Evolutionary conservation across 192 early-diverging fungal species (phyloP).

Genomic region (Mortierella antarctica): DNA sequence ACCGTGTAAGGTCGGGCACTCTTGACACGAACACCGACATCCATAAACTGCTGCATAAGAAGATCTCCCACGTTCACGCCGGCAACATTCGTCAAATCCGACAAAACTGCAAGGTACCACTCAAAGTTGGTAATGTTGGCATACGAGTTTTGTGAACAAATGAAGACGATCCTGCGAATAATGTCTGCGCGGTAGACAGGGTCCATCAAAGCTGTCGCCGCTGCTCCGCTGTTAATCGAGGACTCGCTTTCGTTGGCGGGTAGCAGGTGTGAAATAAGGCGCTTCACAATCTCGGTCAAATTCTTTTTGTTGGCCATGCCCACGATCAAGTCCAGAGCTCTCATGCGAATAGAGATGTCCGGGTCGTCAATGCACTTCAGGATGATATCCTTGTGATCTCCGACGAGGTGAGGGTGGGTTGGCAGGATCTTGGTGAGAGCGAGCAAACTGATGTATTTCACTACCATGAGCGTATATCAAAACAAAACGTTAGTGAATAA

Average conservation of each 20-base stretch:
- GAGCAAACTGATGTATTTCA: constrained; percentile 92
- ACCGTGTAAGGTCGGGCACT: constrained; percentile 85
- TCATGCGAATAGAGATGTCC: constrained; percentile 91
- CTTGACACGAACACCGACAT: constrained; percentile 89
- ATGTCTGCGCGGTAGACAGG: constrained; percentile 84
- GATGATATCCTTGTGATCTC: constrained; percentile 85
- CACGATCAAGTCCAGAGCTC: constrained; percentile 87
- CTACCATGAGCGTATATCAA: constrained; percentile 49
- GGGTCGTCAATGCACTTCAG: constrained; percentile 91
- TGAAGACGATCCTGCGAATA: constrained; percentile 81
- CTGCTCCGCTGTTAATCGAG: constrained; percentile 22
- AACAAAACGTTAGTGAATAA: not conserved
- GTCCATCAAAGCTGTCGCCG: constrained; percentile 58
- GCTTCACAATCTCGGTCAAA: constrained; percentile 83
- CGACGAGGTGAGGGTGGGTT: constrained; percentile 85
- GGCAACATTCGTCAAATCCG: constrained; percentile 79
- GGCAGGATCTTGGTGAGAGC: constrained; percentile 86
- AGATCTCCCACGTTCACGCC: constrained; percentile 80
- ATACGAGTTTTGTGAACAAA: constrained; percentile 89
- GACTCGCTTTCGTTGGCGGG: constrained; percentile 59
- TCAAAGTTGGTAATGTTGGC: constrained; percentile 90
- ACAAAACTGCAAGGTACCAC: constrained; percentile 92
- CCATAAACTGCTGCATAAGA: constrained; percentile 84
- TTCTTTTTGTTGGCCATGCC: constrained; percentile 89
- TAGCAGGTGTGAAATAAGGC: constrained; percentile 82